These are phyloP conservation scores for Aegle marmelos DNA, from an alignment of 345 rosid genomes.

Conservation along the genomic window DNA sequence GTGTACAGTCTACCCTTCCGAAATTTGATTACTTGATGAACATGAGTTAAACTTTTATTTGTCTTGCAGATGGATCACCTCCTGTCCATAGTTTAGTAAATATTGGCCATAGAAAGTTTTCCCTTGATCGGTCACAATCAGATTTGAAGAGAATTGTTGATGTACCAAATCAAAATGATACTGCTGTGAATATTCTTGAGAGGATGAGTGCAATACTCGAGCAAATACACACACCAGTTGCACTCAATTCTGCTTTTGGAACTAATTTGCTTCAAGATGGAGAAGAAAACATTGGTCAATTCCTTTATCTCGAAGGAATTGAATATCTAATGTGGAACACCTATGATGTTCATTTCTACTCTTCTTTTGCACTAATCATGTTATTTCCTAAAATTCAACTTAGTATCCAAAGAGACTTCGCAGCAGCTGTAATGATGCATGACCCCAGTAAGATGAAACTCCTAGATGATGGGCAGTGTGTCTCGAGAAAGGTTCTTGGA, in stretches of 20 bases:
- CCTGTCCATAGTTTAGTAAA: conserved; percentile 66
- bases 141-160: conserved; percentile 31
- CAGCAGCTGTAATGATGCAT: conserved; percentile 89
- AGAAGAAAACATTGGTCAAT: conserved; percentile 94
- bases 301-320: conserved; percentile 85
- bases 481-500: conserved; percentile 77
- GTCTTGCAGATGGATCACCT: conserved; percentile 66
- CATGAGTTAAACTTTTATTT: not conserved
- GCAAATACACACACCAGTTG: conserved; percentile 54
- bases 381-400: conserved; percentile 89
- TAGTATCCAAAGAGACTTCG: conserved; percentile 89
- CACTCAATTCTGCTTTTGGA: conserved; percentile 81
- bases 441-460: conserved; percentile 71
- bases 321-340: conserved; percentile 98
- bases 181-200: conserved; percentile 61
- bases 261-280: conserved; percentile 83
- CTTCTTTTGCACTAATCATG: conserved; percentile 84
- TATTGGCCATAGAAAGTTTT: conserved; percentile 58
- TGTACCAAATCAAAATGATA: conserved; percentile 36
- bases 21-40: not conserved
- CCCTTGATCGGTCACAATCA: conserved; percentile 62
- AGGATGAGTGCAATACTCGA: conserved; percentile 69
- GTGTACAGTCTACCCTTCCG: not conserved
- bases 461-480: conserved; percentile 60
- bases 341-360: conserved; percentile 89